Percentiles rank a stretch among this genome's conserved stretches.
Evolutionary conservation across 192 early-diverging fungal species (phyloP).

Genomic region (Lunasporangiospora selenospora): DNA sequence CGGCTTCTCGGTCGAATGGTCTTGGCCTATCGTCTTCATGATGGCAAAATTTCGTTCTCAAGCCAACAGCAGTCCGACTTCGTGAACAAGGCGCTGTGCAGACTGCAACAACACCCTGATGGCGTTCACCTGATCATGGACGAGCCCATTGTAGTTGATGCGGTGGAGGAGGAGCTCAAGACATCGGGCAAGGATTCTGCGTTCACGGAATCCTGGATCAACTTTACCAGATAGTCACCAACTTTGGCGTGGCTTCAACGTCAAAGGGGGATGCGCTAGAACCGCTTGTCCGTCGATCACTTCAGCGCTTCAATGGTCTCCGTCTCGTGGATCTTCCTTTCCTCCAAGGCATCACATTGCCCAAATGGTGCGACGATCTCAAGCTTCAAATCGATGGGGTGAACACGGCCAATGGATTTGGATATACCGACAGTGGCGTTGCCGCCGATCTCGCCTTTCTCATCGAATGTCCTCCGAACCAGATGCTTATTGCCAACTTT

Average conservation of each 20-base stretch:
- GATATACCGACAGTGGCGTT: neutral
- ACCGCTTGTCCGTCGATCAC: slow-evolving; percentile 23
- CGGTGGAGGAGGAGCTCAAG: slow-evolving; percentile 15
- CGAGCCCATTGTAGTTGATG: slow-evolving; percentile 26
- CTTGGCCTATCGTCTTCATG: neutral
- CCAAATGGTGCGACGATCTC: slow-evolving; percentile 17
- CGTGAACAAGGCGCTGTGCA: slow-evolving; percentile 20
- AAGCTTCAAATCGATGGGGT: slow-evolving; percentile 34
- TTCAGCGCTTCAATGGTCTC: slow-evolving; percentile 23
- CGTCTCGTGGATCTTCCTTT: slow-evolving; percentile 33
- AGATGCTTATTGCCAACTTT: slow-evolving; percentile 1
- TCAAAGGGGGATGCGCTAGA: slow-evolving; percentile 21
- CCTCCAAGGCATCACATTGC: slow-evolving; percentile 10
- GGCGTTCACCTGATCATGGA: slow-evolving; percentile 20
- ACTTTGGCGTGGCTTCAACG: slow-evolving; percentile 16
- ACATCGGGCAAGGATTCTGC: slow-evolving; percentile 1
- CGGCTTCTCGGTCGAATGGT: slow-evolving; percentile 3
- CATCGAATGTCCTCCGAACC: slow-evolving; percentile 15
- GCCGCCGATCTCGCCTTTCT: slow-evolving; percentile 14
- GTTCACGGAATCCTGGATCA: slow-evolving; percentile 12
- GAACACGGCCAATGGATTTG: slow-evolving; percentile 22
- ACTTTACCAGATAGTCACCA: slow-evolving; percentile 3
- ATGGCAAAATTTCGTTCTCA: slow-evolving; percentile 3
- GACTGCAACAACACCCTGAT: neutral
- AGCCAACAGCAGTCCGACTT: neutral